Evolutionary conservation across 345 rosid genomes (phyloP), one percentile per base, ranked within the genome.

Genomic region (Clarkia xantiana): DNA sequence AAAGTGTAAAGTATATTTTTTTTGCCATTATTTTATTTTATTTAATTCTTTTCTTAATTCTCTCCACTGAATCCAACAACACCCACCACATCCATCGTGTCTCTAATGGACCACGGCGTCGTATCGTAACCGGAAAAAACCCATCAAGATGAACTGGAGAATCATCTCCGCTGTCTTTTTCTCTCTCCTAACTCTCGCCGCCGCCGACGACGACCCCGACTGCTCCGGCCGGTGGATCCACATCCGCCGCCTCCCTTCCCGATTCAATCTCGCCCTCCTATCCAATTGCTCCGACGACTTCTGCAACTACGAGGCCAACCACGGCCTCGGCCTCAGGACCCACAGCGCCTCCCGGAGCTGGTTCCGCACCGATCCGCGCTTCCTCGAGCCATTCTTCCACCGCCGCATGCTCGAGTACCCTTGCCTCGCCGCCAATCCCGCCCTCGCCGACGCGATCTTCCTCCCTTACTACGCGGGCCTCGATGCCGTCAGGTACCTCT

Each of bases 251-350:
- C 73, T 91, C 16, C 96, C 98, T 2, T 54, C 79, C 1, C 58
- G 79, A 9, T 86, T 86, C 89, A 86, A 91, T 53, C 84, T 77
- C 47, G 94, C 81, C 67, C 96, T 91, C 17, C 93, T 86, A 51
- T 22, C 81, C 1, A 79, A 80, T 63, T 86, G 98, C 60, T 79
- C 86, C 18, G 80, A 69, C 15, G 60, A 78, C 48, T 80, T 86
- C 63, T 91, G 98, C 49, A 71, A 81, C 36, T 78, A 67, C 68
- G 64, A 84, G 39, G 68, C 81, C 47, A 86, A 86, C 58, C 98
- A 91, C 49, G 98, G 98, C 34, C 80, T 91, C 36, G 96, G 96
- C 16, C 86, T 67, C 10, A 84, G 75, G 53, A 91, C 96, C 74
- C 96, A 81, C 61, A 53, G 65, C 68, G 77, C 73, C 15, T 79